Evolutionary conservation across 176 grass and related monocot genomes (phyloP).

Genomic region (Oryza rufipogon): DNA sequence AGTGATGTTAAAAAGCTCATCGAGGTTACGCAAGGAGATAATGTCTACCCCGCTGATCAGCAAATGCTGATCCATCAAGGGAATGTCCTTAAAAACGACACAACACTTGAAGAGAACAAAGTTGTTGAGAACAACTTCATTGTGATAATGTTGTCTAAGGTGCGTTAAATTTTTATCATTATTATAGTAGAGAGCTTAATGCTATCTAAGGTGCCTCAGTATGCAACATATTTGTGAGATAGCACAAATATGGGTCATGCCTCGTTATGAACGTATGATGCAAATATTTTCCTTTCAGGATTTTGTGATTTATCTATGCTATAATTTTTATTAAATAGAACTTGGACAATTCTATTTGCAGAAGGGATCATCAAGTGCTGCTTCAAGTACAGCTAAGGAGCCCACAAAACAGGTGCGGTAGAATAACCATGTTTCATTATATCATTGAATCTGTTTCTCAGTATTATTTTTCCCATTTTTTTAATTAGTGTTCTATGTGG

Average conservation of each 20-base stretch:
- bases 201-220: no score
- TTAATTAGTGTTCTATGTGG: not conserved
- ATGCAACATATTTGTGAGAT: not conserved
- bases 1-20: slow-evolving; percentile 60
- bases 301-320: not conserved
- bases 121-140: slow-evolving; percentile 62
- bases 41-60: slow-evolving; percentile 56
- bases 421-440: not conserved
- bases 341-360: slow-evolving; percentile 31
- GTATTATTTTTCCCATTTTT: not conserved
- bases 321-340: not conserved
- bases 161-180: slow-evolving; percentile 23
- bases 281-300: not conserved
- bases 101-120: slow-evolving; percentile 64
- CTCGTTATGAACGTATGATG: not conserved
- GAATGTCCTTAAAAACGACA: slow-evolving; percentile 62
- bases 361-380: slow-evolving; percentile 55
- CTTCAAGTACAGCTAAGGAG: slow-evolving; percentile 37
- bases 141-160: slow-evolving; percentile 73
- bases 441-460: not conserved
- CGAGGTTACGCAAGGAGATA: slow-evolving; percentile 49
- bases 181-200: not conserved
- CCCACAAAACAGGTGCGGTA: slow-evolving; percentile 36
- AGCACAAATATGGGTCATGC: not conserved
- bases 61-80: slow-evolving; percentile 71